phyloP scores from a whole-genome alignment of 495 filamentous ascomycete species.

The Annulohypoxylon stygium region DNA sequence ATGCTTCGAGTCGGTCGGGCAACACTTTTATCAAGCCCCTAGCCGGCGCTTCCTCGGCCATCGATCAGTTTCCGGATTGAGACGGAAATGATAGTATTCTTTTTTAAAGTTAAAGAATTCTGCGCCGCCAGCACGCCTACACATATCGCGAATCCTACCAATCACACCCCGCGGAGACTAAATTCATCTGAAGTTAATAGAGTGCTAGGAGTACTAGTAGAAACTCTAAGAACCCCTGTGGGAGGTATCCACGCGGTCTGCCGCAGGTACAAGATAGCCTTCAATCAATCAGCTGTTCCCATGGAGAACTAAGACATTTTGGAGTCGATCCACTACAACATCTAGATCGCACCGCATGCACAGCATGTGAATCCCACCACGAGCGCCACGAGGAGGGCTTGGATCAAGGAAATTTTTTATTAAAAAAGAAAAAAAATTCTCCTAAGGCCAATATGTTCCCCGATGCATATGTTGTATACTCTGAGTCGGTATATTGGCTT shows the following conservation, averaged over 20 bases:
- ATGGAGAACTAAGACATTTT: constrained; percentile 39
- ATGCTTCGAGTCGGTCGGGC: constrained; percentile 31
- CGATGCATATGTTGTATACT: not conserved
- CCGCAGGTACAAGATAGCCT: constrained; percentile 44
- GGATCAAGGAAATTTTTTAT: not conserved
- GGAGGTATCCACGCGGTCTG: constrained; percentile 41
- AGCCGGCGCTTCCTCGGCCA: constrained; percentile 50
- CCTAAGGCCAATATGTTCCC: constrained; percentile 1
- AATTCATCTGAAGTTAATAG: constrained; percentile 29
- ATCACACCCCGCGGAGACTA: constrained; percentile 21
- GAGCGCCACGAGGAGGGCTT: constrained; percentile 39
- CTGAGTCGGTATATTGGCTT: constrained; percentile 24
- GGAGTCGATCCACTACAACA: constrained; percentile 30
- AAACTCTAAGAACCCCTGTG: constrained; percentile 21
- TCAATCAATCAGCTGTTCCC: constrained; percentile 41
- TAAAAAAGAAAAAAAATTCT: constrained; percentile 9
- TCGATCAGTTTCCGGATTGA: constrained; percentile 48
- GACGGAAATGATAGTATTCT: constrained; percentile 28
- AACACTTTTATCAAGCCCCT: constrained; percentile 40
- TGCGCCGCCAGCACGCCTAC: constrained; percentile 22
- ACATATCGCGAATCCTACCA: constrained; percentile 21
- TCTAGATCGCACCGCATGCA: constrained; percentile 44
- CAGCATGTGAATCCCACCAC: constrained; percentile 43
- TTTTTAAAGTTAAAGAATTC: constrained; percentile 28
- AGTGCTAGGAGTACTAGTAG: no score